These are phyloP conservation scores for Cornus kousa DNA, from an alignment of 148 eudicot species.

Conservation along the genomic window DNA sequence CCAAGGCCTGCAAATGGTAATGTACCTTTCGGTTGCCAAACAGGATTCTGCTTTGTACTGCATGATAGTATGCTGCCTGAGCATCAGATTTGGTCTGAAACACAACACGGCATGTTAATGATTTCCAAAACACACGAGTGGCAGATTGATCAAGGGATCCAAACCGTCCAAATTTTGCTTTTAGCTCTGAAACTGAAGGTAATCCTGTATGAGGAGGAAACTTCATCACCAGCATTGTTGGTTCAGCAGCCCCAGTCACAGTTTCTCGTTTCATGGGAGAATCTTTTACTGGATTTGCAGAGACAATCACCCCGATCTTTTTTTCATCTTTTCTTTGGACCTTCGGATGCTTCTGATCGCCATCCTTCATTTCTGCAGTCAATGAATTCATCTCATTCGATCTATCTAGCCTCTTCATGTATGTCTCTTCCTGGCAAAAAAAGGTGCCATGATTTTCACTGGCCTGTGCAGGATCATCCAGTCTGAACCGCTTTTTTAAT, in stretches of 20 bases:
- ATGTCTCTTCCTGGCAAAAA: neutral
- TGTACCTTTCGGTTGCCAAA: neutral
- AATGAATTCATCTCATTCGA: neutral
- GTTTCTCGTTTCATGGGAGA: neutral
- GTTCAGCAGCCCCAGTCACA: neutral
- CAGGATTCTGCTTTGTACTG: neutral
- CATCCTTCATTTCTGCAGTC: neutral
- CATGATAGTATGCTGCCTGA: neutral
- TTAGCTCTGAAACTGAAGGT: constrained; percentile 1
- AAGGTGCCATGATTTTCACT: neutral
- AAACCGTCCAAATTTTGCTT: neutral
- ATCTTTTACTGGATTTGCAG: neutral
- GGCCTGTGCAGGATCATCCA: neutral
- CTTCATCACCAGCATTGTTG: neutral
- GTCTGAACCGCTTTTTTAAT: neutral
- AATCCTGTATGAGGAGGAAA: neutral
- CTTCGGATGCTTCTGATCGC: neutral
- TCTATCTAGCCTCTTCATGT: neutral
- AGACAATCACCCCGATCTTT: neutral
- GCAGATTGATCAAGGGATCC: neutral
- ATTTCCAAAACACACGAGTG: neutral
- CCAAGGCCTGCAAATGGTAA: neutral
- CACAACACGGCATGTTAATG: neutral
- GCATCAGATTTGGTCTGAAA: neutral
- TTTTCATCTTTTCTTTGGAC: neutral